Evolutionary conservation across 2,329 filamentous ascomycete genomes (phyloP), one percentile per base, ranked within the genome.

Genomic region (Magnaporthiopsis poae): DNA sequence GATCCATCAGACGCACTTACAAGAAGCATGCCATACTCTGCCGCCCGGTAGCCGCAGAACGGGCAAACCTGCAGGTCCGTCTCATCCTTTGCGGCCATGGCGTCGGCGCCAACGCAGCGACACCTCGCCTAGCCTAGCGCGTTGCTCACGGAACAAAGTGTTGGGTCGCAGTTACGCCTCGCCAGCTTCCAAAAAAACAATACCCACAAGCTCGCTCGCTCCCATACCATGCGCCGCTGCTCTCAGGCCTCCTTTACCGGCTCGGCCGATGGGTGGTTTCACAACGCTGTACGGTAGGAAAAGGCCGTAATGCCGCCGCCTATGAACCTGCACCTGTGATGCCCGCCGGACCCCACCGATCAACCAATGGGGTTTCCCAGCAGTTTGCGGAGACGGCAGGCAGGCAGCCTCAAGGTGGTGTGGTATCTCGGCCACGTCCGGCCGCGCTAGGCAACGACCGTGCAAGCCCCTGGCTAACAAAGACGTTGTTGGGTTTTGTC

Each of bases 21-120:
- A 71, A 79, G 73, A 71, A 77, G 65, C 33, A 80, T 75, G 29
- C 72, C 72, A 68, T 79, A 79, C 62, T 80, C 76, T 12, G 71
- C 70, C 33, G 74, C 70, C 65, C 71, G 67, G 67, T 69, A 77
- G 39, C 74, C 77, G 70, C 79, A 80, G 68, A 80, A 78, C 18
- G 79, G 79, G 69, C 79, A 80, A 29, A 65, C 68, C 61, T 68
- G 68, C 31, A 61, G 46, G 61, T 66, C 62, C 29, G 65, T 65
- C 66, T 67, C 68, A 35, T 52, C 65, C 18, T 46, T 36, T n/a
- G 61, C 21, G 46, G 56, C 56, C 52, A 56, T 56, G 25, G 39
- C 21, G 35, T 21, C 36, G 62, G 39, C 31, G 61, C 21, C 61
- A 36, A n/a, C 29, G 60, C 46, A 56, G 46, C n/a, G n/a, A 25